A percentile compares a stretch with the other conserved stretches of the same genome.
Conservation (phyloP, 2,329 filamentous ascomycete genomes). For the Aspergillus sergii region DNA sequence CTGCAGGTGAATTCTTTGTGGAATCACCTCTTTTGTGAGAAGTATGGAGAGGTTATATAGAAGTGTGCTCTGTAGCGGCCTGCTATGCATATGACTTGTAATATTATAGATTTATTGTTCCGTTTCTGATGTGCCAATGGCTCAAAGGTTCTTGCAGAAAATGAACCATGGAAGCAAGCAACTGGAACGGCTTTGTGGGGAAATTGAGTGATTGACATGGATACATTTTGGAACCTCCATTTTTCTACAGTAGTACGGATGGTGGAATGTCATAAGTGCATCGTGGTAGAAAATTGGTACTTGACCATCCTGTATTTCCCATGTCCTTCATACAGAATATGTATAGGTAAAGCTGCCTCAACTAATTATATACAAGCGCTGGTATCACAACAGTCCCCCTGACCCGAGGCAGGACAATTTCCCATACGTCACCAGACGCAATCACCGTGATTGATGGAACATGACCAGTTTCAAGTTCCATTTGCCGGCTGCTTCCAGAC, state of each 20-base stretch:
- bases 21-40: no score
- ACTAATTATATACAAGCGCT: not conserved
- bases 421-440: not conserved
- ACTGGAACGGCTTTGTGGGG: no score
- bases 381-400: no score
- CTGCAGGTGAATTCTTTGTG: no score
- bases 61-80: no score
- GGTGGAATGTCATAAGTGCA: not conserved
- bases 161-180: no score
- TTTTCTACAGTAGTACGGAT: not conserved
- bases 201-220: not conserved
- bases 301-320: not conserved
- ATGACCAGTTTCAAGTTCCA: conserved; percentile 24
- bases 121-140: no score
- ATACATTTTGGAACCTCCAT: no score
- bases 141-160: no score
- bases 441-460: not conserved
- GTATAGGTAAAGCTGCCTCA: not conserved
- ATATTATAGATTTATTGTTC: no score
- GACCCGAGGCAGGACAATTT: not conserved
- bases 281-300: not conserved
- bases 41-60: no score
- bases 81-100: no score
- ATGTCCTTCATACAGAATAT: not conserved
- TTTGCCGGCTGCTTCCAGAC: conserved; percentile 44